phyloP scores from a whole-genome alignment of 176 grass and related monocot genomes.

The Elaeis guineensis region DNA sequence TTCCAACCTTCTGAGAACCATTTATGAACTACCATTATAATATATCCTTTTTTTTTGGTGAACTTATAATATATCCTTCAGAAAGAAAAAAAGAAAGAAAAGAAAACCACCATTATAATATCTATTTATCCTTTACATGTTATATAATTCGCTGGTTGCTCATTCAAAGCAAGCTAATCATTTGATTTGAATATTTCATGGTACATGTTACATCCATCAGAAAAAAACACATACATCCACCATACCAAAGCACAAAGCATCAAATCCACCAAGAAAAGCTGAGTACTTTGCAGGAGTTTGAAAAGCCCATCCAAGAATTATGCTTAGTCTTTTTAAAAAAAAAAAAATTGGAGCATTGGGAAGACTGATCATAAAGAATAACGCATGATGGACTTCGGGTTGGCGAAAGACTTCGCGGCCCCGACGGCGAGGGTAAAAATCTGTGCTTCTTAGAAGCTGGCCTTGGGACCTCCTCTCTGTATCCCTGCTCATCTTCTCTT shows the following conservation, averaged over 20 bases:
- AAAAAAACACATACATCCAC: slow-evolving; percentile 1
- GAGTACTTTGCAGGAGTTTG: slow-evolving; percentile 26
- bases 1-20: slow-evolving; percentile 2
- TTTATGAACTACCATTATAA: background rate
- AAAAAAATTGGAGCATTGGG: too few relatives aligned
- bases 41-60: too few relatives aligned
- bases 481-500: slow-evolving; percentile 1
- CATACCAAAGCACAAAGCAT: background rate
- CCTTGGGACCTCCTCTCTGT: too few relatives aligned
- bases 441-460: too few relatives aligned
- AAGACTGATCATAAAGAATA: slow-evolving; percentile 43
- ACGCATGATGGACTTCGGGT: slow-evolving; percentile 14
- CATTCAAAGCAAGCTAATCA: slow-evolving; percentile 21
- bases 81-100: too few relatives aligned
- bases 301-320: slow-evolving; percentile 21
- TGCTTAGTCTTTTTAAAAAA: too few relatives aligned
- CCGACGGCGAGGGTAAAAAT: too few relatives aligned
- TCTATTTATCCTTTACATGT: background rate
- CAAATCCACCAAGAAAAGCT: slow-evolving; percentile 22
- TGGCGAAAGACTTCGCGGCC: background rate
- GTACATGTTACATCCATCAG: slow-evolving; percentile 25
- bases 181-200: slow-evolving; percentile 27
- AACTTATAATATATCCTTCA: too few relatives aligned
- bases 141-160: background rate
- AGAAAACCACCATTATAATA: too few relatives aligned